These are phyloP conservation scores for Cytidiella melzeri DNA, from an alignment of 768 basidiomycete genomes.

Conservation along the genomic window DNA sequence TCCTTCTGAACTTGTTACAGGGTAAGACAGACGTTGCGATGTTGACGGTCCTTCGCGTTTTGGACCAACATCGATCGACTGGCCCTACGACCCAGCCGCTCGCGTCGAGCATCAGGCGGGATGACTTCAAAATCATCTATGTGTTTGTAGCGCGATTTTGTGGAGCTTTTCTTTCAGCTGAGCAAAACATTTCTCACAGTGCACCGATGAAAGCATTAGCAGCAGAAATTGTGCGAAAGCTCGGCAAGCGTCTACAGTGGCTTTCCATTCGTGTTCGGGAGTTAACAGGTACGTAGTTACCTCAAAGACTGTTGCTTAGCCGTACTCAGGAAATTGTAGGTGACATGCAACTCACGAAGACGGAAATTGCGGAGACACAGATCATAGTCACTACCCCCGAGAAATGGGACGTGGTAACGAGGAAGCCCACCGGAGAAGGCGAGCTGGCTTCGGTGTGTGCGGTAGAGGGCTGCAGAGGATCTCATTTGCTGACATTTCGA, in stretches of 20 bases:
- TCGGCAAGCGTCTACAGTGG: slow-evolving; percentile 88
- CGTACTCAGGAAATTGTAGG: slow-evolving; percentile 29
- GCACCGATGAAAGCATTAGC: slow-evolving; percentile 99
- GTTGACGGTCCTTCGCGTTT: slow-evolving; percentile 84
- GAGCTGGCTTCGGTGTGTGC: slow-evolving; percentile 84
- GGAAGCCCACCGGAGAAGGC: slow-evolving; percentile 95
- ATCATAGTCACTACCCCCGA: slow-evolving; percentile 99
- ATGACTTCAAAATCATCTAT: slow-evolving; percentile 94
- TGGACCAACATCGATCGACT: slow-evolving; percentile 58
- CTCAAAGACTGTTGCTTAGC: not conserved
- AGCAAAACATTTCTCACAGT: slow-evolving; percentile 35
- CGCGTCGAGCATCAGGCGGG: slow-evolving; percentile 49
- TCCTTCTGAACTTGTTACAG: slow-evolving; percentile 31
- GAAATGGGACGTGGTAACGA: slow-evolving; percentile 99
- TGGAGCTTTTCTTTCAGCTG: not conserved
- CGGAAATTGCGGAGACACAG: slow-evolving; percentile 91
- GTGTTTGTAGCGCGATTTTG: slow-evolving; percentile 44
- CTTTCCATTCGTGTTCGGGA: slow-evolving; percentile 82
- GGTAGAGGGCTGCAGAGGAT: not conserved
- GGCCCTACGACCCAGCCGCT: slow-evolving; percentile 27
- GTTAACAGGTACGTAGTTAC: slow-evolving; percentile 60
- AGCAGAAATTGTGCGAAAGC: slow-evolving; percentile 89
- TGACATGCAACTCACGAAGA: slow-evolving; percentile 95
- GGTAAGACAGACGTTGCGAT: slow-evolving; percentile 99
- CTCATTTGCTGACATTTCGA: not conserved